These are phyloP conservation scores for Excoecaria agallocha DNA, from an alignment of 345 rosid genomes.

Conservation along the genomic window DNA sequence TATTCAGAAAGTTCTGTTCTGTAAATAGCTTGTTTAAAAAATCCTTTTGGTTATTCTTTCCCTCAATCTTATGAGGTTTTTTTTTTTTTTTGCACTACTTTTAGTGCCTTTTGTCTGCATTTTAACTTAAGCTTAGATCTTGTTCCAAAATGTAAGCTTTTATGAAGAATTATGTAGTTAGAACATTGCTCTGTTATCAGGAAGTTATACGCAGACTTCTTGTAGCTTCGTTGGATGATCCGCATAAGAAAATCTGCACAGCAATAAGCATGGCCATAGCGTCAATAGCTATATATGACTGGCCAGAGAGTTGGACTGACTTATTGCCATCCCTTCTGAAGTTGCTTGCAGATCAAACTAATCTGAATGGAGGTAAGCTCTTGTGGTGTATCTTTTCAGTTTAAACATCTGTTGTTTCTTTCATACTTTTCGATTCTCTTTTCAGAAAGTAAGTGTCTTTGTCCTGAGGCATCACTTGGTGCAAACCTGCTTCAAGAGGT, in stretches of 20 bases:
- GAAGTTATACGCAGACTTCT: slow-evolving; percentile 69
- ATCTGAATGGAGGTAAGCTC: slow-evolving; percentile 63
- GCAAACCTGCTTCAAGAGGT: not conserved
- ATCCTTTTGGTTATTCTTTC: no score
- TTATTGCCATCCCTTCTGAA: slow-evolving; percentile 70
- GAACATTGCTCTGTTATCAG: slow-evolving; percentile 40
- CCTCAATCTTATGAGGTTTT: no score
- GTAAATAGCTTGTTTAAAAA: no score
- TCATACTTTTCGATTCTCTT: not conserved
- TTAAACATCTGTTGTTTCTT: not conserved
- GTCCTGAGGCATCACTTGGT: not conserved
- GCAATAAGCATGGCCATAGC: slow-evolving; percentile 87
- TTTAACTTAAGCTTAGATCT: no score
- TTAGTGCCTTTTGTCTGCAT: no score
- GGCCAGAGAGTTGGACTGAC: slow-evolving; percentile 96
- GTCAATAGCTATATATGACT: slow-evolving; percentile 71
- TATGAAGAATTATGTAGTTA: not conserved
- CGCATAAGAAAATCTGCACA: slow-evolving; percentile 75
- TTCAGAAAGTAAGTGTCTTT: not conserved
- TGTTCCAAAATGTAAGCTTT: not conserved
- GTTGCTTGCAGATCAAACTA: slow-evolving; percentile 58
- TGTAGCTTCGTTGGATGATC: slow-evolving; percentile 67
- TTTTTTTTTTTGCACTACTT: no score
- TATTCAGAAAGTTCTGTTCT: no score
- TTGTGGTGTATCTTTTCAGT: slow-evolving; percentile 2